A percentile compares a stretch with the other conserved stretches of the same genome.
Evolutionary conservation across 169 alveolate genomes (phyloP).

Genomic region (Eimeria praecox): DNA sequence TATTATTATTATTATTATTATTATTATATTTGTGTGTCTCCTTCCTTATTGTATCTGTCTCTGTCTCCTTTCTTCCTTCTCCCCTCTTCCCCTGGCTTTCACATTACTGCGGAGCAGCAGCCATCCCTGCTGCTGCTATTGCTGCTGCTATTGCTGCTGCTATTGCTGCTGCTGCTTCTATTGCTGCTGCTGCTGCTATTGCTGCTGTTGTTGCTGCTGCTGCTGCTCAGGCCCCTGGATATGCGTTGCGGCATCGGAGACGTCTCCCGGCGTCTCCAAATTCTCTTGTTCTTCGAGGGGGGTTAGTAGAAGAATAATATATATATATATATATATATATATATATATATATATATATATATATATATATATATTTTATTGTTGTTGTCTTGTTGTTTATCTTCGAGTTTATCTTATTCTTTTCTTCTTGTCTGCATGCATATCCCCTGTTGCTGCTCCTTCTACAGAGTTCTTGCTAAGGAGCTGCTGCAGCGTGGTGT

Average conservation of each 20-base stretch:
- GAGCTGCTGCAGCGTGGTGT: not conserved
- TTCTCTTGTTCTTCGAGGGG: not conserved
- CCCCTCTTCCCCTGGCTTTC: not conserved
- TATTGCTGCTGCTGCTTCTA: not conserved
- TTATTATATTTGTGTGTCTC: too few species aligned
- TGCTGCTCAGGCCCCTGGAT: slow-evolving; percentile 49
- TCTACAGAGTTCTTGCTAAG: not conserved
- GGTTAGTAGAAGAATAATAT: not conserved
- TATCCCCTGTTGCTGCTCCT: not conserved
- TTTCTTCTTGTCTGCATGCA: not conserved
- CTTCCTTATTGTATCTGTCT: not conserved
- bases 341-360: too few species aligned
- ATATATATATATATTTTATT: too few species aligned
- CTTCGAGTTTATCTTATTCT: not conserved
- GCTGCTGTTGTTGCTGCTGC: slow-evolving; percentile 4
- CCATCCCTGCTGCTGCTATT: not conserved
- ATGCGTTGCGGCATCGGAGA: slow-evolving; percentile 19
- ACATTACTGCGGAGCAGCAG: not conserved
- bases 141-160: slow-evolving; percentile 30
- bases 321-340: too few species aligned
- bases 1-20: too few species aligned
- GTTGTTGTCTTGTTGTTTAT: too few species aligned
- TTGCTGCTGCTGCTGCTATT: slow-evolving; percentile 1
- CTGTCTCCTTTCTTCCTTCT: not conserved
- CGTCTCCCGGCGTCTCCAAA: slow-evolving; percentile 42